Evolutionary conservation across 495 filamentous ascomycete species (phyloP).

Genomic region (Trichocladium uniseriatum): DNA sequence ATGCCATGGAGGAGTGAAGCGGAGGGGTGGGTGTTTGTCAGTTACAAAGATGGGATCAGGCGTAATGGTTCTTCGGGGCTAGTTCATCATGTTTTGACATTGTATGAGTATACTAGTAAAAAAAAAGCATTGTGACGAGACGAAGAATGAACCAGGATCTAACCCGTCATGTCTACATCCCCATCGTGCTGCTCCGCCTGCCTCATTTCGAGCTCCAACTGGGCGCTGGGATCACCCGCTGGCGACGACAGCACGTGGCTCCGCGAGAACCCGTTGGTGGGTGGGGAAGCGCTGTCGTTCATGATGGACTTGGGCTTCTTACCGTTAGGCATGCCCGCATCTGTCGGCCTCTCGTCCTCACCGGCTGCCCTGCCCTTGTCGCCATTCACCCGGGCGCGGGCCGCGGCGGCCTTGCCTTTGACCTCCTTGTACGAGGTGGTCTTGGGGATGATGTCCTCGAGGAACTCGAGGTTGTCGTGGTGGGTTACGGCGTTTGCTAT

Average conservation of each 20-base stretch:
- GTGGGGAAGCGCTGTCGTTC: constrained; percentile 23
- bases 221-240: constrained; percentile 30
- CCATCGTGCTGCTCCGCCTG: constrained; percentile 30
- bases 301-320: constrained; percentile 36
- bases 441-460: constrained; percentile 80
- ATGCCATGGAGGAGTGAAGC: constrained; percentile 52
- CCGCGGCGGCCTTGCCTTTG: constrained; percentile 47
- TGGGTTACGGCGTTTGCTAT: constrained; percentile 76
- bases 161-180: constrained; percentile 54
- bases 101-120: neutral
- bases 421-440: constrained; percentile 71
- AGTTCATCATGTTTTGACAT: neutral
- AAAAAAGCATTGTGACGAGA: too few species aligned
- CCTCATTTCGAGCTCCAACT: constrained; percentile 41
- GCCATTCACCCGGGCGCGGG: constrained; percentile 31
- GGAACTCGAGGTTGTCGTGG: constrained; percentile 91
- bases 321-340: constrained; percentile 25
- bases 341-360: constrained; percentile 20
- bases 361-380: constrained; percentile 19
- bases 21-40: neutral
- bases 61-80: neutral
- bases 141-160: constrained; percentile 2
- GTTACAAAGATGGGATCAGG: neutral
- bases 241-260: constrained; percentile 14
- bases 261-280: constrained; percentile 13